Evolutionary conservation across 257 asterid genomes (phyloP).

Genomic region (Gentiana macrophylla): DNA sequence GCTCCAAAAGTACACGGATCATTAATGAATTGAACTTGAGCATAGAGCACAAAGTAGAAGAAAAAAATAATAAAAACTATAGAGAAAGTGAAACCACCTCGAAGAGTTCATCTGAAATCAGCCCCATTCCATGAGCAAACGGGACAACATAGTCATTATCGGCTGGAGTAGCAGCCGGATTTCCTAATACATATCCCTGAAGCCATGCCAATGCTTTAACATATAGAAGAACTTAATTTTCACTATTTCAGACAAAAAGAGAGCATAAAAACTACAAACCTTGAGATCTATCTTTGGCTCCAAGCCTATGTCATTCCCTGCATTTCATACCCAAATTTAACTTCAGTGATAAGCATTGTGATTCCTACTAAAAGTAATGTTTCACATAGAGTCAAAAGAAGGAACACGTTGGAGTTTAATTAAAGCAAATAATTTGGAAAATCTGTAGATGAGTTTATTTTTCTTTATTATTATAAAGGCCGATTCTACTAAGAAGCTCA

Average conservation of each 20-base stretch:
- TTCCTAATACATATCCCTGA: constrained; percentile 2
- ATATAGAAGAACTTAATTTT: not conserved
- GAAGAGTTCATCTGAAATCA: constrained; percentile 25
- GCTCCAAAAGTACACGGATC: not conserved
- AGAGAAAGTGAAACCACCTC: constrained; percentile 1
- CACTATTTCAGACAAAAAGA: no score
- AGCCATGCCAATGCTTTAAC: not conserved
- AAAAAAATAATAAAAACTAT: not conserved
- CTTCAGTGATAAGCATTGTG: no score
- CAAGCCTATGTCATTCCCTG: constrained; percentile 10
- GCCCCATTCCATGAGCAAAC: constrained; percentile 22
- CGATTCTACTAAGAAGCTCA: not conserved
- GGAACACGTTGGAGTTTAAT: no score
- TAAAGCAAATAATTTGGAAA: no score
- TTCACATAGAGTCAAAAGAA: no score
- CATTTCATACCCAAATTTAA: not conserved
- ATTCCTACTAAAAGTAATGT: no score
- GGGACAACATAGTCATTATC: constrained; percentile 6
- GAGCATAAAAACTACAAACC: constrained; percentile 3
- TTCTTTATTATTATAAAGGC: no score
- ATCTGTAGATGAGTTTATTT: no score
- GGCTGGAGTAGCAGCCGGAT: not conserved
- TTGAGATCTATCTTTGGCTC: constrained; percentile 9
- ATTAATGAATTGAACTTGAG: not conserved
- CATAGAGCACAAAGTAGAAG: not conserved